phyloP scores from a whole-genome alignment of 2,329 filamentous ascomycete genomes.

The Erysiphe neolycopersici region DNA sequence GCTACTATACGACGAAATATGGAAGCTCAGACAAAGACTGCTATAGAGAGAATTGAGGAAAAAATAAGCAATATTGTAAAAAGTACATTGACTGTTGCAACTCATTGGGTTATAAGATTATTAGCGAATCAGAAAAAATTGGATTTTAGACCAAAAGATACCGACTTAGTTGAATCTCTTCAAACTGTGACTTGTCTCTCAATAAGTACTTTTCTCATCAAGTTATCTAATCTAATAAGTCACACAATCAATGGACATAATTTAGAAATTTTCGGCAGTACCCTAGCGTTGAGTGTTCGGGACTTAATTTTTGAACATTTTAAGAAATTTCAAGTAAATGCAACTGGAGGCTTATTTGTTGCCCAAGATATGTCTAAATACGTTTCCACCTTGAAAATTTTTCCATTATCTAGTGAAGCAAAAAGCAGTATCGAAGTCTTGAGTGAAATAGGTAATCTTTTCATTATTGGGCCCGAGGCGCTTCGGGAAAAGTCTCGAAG shows the following conservation, averaged over 20 bases:
- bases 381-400: conserved; percentile 57
- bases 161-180: conserved; percentile 40
- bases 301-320: conserved; percentile 71
- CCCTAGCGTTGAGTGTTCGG: conserved; percentile 58
- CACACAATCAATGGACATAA: conserved; percentile 62
- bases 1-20: conserved; percentile 57
- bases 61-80: conserved; percentile 44
- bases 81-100: conserved; percentile 35
- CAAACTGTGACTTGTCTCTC: conserved; percentile 67
- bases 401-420: conserved; percentile 46
- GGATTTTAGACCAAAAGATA: conserved; percentile 44
- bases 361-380: conserved; percentile 93
- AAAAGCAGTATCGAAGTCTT: conserved; percentile 54
- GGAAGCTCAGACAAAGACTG: conserved; percentile 33
- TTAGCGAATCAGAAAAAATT: conserved; percentile 40
- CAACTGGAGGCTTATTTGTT: conserved; percentile 80
- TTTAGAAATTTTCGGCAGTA: conserved; percentile 53
- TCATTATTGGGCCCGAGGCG: conserved; percentile 71
- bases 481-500: conserved; percentile 42
- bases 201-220: conserved; percentile 55
- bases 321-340: conserved; percentile 79
- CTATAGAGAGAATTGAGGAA: conserved; percentile 35
- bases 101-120: conserved; percentile 36
- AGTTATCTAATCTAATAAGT: conserved; percentile 32
- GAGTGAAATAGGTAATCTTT: conserved; percentile 80